Evolutionary conservation across 202 grass and related monocot genomes (phyloP), one percentile per base, ranked within the genome.

Genomic region (Thinopyrum obtusiflorum): DNA sequence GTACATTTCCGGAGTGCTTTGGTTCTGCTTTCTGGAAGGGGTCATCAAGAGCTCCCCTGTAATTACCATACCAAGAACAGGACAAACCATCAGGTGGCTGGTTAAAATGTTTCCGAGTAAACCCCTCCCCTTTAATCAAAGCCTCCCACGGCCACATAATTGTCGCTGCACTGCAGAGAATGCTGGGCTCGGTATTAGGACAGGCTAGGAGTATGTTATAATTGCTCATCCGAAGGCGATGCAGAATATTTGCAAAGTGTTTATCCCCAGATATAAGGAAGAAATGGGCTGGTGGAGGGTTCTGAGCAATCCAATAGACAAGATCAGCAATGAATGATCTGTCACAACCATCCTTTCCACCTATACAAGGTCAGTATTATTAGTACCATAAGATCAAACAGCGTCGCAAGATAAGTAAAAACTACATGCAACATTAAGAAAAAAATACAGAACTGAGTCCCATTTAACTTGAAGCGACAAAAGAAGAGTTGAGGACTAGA

Each of bases 41-140:
- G 66, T 99, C 85, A 79, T 88, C 87, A 17, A 99, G 90, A 61
- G 57, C 77, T 85, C 85, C 92, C 86, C 88, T 96, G 84, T 83
- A 86, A 68, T 91, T 77, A 63, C 93, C 93, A 91, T 98, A 98
- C 97, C 97, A 96, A 84, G 97, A 98, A 71, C 90, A 90, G 86
- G 85, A 88, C 25, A 88, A 68, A 79, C 97, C 90, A 91, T 99
- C 93, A 21, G 97, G 97, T 70, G 97, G 97, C 55, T 94, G 85
- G 62, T 96, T 99, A 69, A 91, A 99, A 75, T 53, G 90, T 76
- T 90, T 92, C 3, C 79, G 84, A 46, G 68, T 82, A 65, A 94
- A 86, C 77, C 76, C 74, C 23, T 86, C 82, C 14, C 97, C 97
- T 90, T 85, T 96, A 63, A 89, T 78, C 78, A 99, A 88, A 77